Percentiles rank a stretch among this genome's conserved stretches.
Conservation (phyloP, 495 filamentous ascomycete genomes). For the Cercophora sp. region DNA sequence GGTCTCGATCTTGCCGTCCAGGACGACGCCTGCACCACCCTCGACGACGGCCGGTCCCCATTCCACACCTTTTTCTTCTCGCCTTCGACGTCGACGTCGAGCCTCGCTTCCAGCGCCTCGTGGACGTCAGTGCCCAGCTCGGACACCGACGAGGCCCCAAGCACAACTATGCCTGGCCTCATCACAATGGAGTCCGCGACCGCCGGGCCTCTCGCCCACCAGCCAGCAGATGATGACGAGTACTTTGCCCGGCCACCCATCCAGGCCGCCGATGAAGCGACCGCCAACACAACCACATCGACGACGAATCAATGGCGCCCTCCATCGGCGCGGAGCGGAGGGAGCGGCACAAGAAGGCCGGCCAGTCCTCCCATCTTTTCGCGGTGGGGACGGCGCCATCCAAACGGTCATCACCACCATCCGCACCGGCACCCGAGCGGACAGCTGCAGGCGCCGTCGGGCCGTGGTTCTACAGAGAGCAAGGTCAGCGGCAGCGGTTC, state of each 20-base stretch:
- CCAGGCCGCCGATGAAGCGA: neutral
- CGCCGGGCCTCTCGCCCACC: slow-evolving; percentile 5
- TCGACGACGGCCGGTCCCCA: slow-evolving; percentile 11
- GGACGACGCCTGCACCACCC: neutral
- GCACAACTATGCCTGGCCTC: slow-evolving; percentile 23
- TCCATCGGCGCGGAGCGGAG: slow-evolving; percentile 21
- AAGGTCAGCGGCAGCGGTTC: slow-evolving; percentile 17
- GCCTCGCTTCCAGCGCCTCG: slow-evolving; percentile 13
- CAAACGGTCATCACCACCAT: slow-evolving; percentile 29
- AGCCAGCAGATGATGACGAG: too few relatives aligned
- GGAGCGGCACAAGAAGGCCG: slow-evolving; percentile 15
- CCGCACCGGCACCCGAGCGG: slow-evolving; percentile 8
- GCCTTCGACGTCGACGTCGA: slow-evolving; percentile 26
- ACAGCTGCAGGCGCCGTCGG: slow-evolving; percentile 9
- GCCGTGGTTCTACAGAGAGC: slow-evolving; percentile 16
- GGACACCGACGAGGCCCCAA: slow-evolving; percentile 10
- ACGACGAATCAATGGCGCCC: slow-evolving; percentile 20
- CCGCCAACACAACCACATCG: slow-evolving; percentile 8
- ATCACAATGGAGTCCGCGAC: slow-evolving; percentile 18
- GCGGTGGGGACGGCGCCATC: slow-evolving; percentile 25
- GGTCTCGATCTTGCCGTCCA: neutral
- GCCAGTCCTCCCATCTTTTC: slow-evolving; percentile 28
- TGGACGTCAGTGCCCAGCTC: slow-evolving; percentile 13
- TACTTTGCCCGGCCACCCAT: slow-evolving; percentile 12
- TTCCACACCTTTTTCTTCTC: slow-evolving; percentile 27